A percentile compares a stretch with the other conserved stretches of the same genome.
phyloP scores from a whole-genome alignment of 768 basidiomycete species.

The Piloderma croceum region DNA sequence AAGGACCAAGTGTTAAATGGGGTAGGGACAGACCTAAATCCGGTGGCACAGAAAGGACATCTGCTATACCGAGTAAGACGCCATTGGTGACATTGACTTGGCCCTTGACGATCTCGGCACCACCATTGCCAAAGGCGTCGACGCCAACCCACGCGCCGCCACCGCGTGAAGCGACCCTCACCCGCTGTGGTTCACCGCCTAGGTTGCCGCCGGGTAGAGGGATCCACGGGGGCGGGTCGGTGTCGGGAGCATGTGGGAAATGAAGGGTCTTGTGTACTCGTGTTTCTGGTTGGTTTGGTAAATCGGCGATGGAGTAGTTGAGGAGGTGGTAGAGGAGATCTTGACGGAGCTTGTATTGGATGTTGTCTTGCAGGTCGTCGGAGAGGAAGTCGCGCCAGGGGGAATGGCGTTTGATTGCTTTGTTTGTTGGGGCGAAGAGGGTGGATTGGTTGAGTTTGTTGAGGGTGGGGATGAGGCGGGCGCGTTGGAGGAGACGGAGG shows the following conservation, averaged over 20 bases:
- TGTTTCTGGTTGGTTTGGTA: slow-evolving; percentile 36
- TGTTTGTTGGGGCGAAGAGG: slow-evolving; percentile 93
- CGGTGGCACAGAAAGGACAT: slow-evolving; percentile 69
- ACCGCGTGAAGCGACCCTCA: slow-evolving; percentile 55
- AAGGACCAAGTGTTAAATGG: slow-evolving; percentile 3
- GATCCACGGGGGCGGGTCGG: slow-evolving; percentile 79
- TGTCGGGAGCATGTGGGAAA: slow-evolving; percentile 67
- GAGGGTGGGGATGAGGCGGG: slow-evolving; percentile 86
- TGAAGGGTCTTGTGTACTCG: slow-evolving; percentile 56
- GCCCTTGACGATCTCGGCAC: slow-evolving; percentile 57
- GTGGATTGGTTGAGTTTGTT: slow-evolving; percentile 81
- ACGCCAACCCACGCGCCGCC: slow-evolving; percentile 57
- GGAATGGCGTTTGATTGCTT: slow-evolving; percentile 62
- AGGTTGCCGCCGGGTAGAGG: slow-evolving; percentile 79
- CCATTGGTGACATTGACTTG: slow-evolving; percentile 66
- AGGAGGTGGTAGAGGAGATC: slow-evolving; percentile 92
- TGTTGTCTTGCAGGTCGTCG: slow-evolving; percentile 62
- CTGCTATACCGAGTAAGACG: slow-evolving; percentile 64
- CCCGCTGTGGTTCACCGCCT: slow-evolving; percentile 73
- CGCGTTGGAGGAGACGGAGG: slow-evolving; percentile 70
- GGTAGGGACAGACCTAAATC: slow-evolving; percentile 54
- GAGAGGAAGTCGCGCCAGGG: slow-evolving; percentile 26
- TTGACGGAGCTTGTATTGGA: slow-evolving; percentile 79
- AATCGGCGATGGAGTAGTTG: slow-evolving; percentile 61
- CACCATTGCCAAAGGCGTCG: slow-evolving; percentile 75